These are phyloP conservation scores for Thielaviopsis punctulata DNA, from an alignment of 2,329 filamentous ascomycete species.

Conservation along the genomic window DNA sequence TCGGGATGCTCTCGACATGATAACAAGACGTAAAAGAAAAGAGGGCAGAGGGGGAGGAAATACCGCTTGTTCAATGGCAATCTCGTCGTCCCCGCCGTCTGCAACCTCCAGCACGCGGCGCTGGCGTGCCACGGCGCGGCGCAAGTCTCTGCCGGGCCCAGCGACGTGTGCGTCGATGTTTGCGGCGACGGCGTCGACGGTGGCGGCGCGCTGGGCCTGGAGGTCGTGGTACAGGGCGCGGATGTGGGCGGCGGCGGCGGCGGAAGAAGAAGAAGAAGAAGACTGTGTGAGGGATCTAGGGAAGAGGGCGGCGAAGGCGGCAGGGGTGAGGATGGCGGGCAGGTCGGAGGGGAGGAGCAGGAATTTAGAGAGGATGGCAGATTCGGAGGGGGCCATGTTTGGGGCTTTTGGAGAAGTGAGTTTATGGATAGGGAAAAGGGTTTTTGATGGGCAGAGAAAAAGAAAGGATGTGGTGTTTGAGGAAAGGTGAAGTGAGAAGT, in stretches of 20 bases:
- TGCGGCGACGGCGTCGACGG: conserved; percentile 48
- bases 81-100: conserved; percentile 43
- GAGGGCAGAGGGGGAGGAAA: neutral
- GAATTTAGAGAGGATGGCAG: conserved; percentile 59
- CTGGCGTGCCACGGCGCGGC: conserved; percentile 37
- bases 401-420: neutral
- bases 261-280: too few species aligned
- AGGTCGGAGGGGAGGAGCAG: conserved; percentile 61
- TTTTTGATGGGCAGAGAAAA: neutral
- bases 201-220: conserved; percentile 51
- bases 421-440: neutral
- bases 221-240: conserved; percentile 62
- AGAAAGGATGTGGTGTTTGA: neutral
- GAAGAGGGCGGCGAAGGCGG: conserved; percentile 62
- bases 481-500: neutral
- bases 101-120: conserved; percentile 28
- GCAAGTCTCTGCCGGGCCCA: conserved; percentile 28
- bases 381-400: conserved; percentile 55
- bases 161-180: conserved; percentile 47
- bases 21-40: neutral
- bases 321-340: conserved; percentile 53
- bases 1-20: neutral
- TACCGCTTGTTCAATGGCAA: conserved; percentile 44
- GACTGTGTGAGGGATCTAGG: conserved; percentile 45
- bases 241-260: conserved; percentile 39